phyloP scores from a whole-genome alignment of 2,329 filamentous ascomycete species.

The Fusarium humuli region DNA sequence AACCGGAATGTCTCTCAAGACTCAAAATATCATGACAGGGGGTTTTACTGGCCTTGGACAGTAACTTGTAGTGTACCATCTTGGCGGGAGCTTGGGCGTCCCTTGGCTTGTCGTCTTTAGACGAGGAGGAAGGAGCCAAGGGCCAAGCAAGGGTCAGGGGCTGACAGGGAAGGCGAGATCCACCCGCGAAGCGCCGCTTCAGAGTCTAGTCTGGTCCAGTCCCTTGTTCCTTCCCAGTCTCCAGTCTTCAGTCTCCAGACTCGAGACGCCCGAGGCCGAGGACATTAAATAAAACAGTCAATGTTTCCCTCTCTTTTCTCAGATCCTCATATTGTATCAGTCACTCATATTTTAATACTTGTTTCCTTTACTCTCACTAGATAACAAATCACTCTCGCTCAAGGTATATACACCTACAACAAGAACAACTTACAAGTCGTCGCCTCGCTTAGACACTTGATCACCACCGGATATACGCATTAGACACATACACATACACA shows the following conservation, averaged over 20 bases:
- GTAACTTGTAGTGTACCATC: conserved; percentile 23
- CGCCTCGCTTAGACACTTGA: conserved; percentile 35
- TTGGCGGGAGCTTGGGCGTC: conserved; percentile 26
- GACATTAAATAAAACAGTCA: conserved; percentile 37
- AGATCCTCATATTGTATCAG: conserved; percentile 4
- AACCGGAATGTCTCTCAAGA: conserved; percentile 20
- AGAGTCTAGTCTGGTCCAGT: conserved; percentile 4
- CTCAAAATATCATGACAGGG: conserved; percentile 12
- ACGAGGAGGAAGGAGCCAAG: conserved; percentile 3
- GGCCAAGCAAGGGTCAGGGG: conserved; percentile 33
- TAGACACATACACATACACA: conserved; percentile 4
- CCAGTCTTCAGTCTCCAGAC: conserved; percentile 17
- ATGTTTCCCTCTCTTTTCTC: conserved; percentile 19
- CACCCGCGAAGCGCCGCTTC: conserved; percentile 37
- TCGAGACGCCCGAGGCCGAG: conserved; percentile 22
- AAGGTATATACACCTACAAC: conserved; percentile 17
- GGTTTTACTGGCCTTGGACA: conserved; percentile 15
- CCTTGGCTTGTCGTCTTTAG: conserved; percentile 20
- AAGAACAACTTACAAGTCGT: conserved; percentile 27
- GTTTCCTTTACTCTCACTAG: conserved; percentile 15
- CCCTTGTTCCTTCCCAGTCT: background rate
- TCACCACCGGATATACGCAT: conserved; percentile 16
- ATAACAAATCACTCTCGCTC: conserved; percentile 31
- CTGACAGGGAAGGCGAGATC: conserved; percentile 5
- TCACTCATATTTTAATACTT: conserved; percentile 36